These are phyloP conservation scores for Castanopsis chinensis DNA, from an alignment of 306 rosid genomes.

Conservation along the genomic window DNA sequence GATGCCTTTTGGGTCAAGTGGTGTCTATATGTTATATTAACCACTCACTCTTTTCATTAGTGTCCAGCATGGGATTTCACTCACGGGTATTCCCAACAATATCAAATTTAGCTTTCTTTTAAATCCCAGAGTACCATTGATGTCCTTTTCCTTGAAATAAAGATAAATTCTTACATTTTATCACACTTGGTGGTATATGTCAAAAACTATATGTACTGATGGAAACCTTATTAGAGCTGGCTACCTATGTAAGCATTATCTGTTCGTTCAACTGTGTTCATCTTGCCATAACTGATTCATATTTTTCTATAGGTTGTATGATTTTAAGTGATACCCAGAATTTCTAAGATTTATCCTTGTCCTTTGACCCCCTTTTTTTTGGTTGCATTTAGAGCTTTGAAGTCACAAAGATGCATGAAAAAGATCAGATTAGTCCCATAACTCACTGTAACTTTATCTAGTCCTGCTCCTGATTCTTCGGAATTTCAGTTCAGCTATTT, in stretches of 20 bases:
- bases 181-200: background rate
- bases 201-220: background rate
- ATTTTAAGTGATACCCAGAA: background rate
- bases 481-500: background rate
- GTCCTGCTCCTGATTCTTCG: background rate
- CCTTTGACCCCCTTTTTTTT: background rate
- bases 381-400: background rate
- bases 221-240: background rate
- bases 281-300: background rate
- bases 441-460: background rate
- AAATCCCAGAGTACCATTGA: constrained; percentile 5
- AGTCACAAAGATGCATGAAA: background rate
- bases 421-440: background rate
- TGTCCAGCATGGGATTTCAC: too few species aligned
- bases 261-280: background rate
- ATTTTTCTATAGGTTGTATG: background rate
- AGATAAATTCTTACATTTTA: background rate
- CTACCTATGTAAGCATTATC: background rate
- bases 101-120: background rate
- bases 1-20: background rate
- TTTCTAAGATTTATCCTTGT: background rate
- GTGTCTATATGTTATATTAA: too few species aligned
- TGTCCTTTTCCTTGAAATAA: background rate
- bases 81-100: background rate
- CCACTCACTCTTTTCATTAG: too few species aligned